These are phyloP conservation scores for Diaporthe eres DNA, from an alignment of 2,329 filamentous ascomycete species.

Conservation along the genomic window DNA sequence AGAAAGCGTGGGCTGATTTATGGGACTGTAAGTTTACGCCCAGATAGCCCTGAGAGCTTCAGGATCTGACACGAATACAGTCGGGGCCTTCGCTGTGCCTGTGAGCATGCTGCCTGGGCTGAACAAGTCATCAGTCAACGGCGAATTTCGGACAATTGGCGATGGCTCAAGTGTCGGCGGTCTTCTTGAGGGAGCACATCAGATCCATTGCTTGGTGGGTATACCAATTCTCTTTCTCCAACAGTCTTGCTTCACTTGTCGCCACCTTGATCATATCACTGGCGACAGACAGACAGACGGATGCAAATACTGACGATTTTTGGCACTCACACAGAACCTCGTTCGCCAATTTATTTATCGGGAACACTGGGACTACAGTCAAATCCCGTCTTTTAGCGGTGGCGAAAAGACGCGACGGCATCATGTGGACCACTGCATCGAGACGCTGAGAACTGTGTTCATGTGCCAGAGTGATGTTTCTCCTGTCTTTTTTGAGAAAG, in stretches of 20 bases:
- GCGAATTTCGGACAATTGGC: background rate
- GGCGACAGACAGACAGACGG: background rate
- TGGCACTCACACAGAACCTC: background rate
- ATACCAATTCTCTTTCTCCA: background rate
- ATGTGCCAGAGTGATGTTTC: background rate
- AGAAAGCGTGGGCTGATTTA: background rate
- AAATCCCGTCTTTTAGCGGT: background rate
- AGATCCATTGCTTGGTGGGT: slow-evolving; percentile 1
- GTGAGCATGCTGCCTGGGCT: slow-evolving; percentile 5
- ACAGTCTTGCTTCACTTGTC: background rate
- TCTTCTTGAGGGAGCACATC: background rate
- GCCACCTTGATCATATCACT: background rate
- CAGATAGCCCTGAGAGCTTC: background rate
- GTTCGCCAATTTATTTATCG: background rate
- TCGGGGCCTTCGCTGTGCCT: background rate
- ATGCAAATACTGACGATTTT: background rate
- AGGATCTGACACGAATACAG: background rate
- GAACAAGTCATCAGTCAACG: background rate
- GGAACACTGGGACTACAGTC: background rate
- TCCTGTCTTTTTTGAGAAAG: background rate
- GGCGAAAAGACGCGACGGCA: background rate
- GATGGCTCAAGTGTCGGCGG: background rate
- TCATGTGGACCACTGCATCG: background rate
- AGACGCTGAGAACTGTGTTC: slow-evolving; percentile 6
- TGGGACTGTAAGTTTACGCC: background rate